A percentile compares a stretch with the other conserved stretches of the same genome.
Conservation (phyloP, 129 eudicot genomes). For the Heracleum sosnowskyi region DNA sequence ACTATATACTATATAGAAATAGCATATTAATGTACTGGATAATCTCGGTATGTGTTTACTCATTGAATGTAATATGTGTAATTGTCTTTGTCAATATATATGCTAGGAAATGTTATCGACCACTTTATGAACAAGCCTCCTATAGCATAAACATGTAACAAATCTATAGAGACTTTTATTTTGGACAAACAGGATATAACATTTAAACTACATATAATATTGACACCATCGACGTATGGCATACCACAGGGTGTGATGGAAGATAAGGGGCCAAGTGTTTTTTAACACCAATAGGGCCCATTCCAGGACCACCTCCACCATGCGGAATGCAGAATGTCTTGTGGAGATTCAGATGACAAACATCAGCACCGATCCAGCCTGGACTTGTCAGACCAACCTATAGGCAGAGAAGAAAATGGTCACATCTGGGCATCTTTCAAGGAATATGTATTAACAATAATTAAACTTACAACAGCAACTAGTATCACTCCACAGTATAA, state of each 20-base stretch:
- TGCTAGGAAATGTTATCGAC: background rate
- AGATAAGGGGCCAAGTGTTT: constrained; percentile 87
- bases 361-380: constrained; percentile 98
- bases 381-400: constrained; percentile 98
- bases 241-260: constrained; percentile 99
- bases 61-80: background rate
- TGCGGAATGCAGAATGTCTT: constrained; percentile 98
- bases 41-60: background rate
- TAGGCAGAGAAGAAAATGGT: constrained; percentile 11
- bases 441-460: background rate
- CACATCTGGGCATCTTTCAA: background rate
- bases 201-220: background rate
- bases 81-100: background rate
- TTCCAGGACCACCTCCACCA: constrained; percentile 99
- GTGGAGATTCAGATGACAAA: constrained; percentile 95
- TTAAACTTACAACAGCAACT: background rate
- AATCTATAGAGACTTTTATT: background rate
- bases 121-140: background rate
- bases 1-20: background rate
- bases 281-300: constrained; percentile 99
- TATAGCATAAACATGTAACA: background rate
- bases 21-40: background rate
- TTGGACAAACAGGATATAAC: background rate
- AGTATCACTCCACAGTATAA: background rate
- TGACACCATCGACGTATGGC: constrained; percentile 10